Evolutionary conservation across 2,329 filamentous ascomycete species (phyloP).

Genomic region (Fusarium solani-melongenae): DNA sequence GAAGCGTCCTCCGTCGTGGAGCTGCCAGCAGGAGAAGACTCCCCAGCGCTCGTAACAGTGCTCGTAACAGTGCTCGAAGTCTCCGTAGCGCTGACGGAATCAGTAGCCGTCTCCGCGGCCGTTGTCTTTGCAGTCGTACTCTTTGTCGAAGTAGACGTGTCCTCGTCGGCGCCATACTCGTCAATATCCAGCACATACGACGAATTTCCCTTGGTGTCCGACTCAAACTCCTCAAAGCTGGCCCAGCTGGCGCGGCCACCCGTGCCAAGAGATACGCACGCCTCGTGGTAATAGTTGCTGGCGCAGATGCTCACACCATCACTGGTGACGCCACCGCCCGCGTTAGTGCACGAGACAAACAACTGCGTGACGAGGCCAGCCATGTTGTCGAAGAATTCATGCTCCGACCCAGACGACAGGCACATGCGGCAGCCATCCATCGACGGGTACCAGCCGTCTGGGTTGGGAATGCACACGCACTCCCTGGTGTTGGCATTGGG

Average conservation of each 20-base stretch:
- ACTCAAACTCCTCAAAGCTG: constrained; percentile 21
- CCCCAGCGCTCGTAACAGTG: neutral
- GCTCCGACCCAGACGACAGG: constrained; percentile 15
- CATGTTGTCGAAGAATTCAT: constrained; percentile 33
- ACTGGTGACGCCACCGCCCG: constrained; percentile 27
- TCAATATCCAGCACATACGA: constrained; percentile 26
- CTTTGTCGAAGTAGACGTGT: constrained; percentile 3
- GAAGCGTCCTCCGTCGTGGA: neutral
- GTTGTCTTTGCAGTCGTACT: constrained; percentile 12
- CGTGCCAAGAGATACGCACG: constrained; percentile 23
- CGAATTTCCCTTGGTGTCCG: neutral
- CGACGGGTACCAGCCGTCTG: constrained; percentile 33
- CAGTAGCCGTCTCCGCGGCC: neutral
- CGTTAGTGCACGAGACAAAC: constrained; percentile 37
- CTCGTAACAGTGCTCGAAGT: neutral
- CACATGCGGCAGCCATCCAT: constrained; percentile 37
- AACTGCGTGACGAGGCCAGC: constrained; percentile 31
- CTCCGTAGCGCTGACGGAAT: neutral
- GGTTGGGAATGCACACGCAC: constrained; percentile 33
- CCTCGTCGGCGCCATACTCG: constrained; percentile 15
- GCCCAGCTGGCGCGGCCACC: constrained; percentile 25
- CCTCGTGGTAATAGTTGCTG: constrained; percentile 27
- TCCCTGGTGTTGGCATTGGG: constrained; percentile 15
- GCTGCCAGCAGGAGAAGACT: neutral
- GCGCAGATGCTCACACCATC: constrained; percentile 30